Evolutionary conservation across 2,329 filamentous ascomycete species (phyloP), one percentile per base, ranked within the genome.

Genomic region (Sporothrix variecibatus): DNA sequence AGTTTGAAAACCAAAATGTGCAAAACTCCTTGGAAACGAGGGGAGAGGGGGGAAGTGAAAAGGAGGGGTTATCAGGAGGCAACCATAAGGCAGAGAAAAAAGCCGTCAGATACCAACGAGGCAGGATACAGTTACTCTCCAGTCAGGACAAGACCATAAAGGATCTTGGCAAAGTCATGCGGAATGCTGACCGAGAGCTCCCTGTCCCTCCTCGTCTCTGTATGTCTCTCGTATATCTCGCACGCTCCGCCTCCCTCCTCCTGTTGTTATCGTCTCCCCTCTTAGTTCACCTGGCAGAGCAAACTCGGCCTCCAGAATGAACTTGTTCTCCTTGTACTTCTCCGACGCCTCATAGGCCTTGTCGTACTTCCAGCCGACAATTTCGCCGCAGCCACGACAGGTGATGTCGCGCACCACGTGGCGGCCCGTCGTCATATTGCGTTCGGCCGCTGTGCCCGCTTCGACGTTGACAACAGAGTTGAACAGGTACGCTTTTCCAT

Each of bases 301-400:
- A 98, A 98, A 84, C 85, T 97, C 95, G 43, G 93, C 93, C 86
- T 98, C 95, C 74, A 99, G 87, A 75, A 99, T 99, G 82, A 93
- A 98, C 85, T 98, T 99, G 73, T 94, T 95, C 87, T 99, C 96
- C 86, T 99, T 99, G 85, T 99, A 99, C 85, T 97, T 97, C 88
- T 99, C 95, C 77, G 88, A 91, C 46, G 86, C 83, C 85, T 99
- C 96, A 82, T 93, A 98, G 0, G 96, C 96, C 85, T 97, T 97
- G 84, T 99, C 96, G 82, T 99, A 99, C 83, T 97, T 98, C 96
- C 96, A 99, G 49, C 96, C 96, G 72, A 99, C 96, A 40, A 92
- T 93, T 82, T 95, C 93, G 81, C 92, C 93, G 88, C 96, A 99
- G 83, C 97, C 93, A 74, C 92, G 89, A 85, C 96, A 99, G 74